These are phyloP conservation scores for Colletotrichum sp. DNA, from an alignment of 2,329 filamentous ascomycete genomes.

Conservation along the genomic window DNA sequence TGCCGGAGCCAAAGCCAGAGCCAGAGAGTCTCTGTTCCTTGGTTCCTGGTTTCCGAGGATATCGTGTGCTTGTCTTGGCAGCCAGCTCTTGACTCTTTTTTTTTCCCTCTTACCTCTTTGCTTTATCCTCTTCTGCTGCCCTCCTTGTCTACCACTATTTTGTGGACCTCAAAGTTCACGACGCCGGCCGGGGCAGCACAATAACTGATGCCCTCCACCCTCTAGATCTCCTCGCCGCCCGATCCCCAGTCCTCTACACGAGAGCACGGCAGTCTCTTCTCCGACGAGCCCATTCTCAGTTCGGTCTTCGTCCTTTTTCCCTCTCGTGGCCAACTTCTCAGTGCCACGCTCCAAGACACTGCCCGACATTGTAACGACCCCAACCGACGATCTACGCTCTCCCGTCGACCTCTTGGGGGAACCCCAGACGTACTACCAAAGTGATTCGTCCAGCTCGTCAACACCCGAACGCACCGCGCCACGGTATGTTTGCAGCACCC, in stretches of 20 bases:
- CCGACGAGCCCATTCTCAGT: slow-evolving; percentile 40
- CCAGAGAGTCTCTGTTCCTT: not conserved
- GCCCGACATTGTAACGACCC: slow-evolving; percentile 36
- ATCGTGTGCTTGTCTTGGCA: slow-evolving; percentile 13
- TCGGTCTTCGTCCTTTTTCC: slow-evolving; percentile 29
- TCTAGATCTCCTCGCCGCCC: slow-evolving; percentile 53
- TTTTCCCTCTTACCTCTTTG: not conserved
- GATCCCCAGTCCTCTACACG: slow-evolving; percentile 54
- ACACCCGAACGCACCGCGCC: slow-evolving; percentile 34
- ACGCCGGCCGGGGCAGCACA: slow-evolving; percentile 9
- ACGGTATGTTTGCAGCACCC: slow-evolving; percentile 31
- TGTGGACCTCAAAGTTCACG: slow-evolving; percentile 29
- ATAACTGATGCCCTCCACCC: slow-evolving; percentile 27
- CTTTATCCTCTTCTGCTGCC: slow-evolving; percentile 11
- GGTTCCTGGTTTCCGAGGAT: not conserved
- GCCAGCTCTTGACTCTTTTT: slow-evolving; percentile 22
- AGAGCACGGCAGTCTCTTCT: slow-evolving; percentile 46
- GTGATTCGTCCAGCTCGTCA: slow-evolving; percentile 38
- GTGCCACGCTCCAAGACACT: slow-evolving; percentile 29
- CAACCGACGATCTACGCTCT: slow-evolving; percentile 27
- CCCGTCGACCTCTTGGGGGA: slow-evolving; percentile 19
- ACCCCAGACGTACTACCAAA: slow-evolving; percentile 39
- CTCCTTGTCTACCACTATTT: slow-evolving; percentile 19
- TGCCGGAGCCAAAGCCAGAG: not conserved
- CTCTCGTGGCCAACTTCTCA: slow-evolving; percentile 27